Evolutionary conservation across 345 rosid species (phyloP).

Genomic region (Dipteronia dyeriana): DNA sequence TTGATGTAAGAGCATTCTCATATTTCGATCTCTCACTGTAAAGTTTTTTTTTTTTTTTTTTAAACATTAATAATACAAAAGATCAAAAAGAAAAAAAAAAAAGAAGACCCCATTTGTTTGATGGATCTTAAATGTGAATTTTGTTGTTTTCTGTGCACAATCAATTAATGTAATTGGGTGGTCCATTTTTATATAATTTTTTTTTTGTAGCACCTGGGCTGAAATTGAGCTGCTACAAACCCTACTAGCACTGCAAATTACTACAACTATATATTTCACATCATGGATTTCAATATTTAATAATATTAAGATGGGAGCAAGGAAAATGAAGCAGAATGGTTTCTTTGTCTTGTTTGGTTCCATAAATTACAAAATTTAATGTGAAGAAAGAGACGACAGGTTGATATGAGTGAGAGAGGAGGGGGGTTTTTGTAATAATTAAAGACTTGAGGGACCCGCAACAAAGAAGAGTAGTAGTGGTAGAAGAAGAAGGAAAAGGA

Average conservation of each 20-base stretch:
- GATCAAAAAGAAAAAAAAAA: background rate
- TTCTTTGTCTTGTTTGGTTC: conserved; percentile 41
- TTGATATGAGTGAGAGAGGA: background rate
- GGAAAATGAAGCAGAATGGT: conserved; percentile 24
- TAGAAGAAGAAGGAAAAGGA: too few relatives aligned
- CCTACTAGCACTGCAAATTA: background rate
- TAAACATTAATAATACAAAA: background rate
- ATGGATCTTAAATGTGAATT: conserved; percentile 4
- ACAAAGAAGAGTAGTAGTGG: background rate
- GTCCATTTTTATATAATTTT: conserved; percentile 6
- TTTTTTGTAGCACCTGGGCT: conserved; percentile 19
- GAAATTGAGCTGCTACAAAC: conserved; percentile 12
- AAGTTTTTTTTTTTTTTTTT: too few relatives aligned
- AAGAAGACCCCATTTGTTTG: conserved; percentile 5
- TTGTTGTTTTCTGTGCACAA: conserved; percentile 5
- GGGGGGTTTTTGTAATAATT: background rate
- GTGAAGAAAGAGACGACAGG: conserved; percentile 26
- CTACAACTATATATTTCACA: background rate
- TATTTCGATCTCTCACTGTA: background rate
- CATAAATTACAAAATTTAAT: conserved; percentile 31
- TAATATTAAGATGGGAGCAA: background rate
- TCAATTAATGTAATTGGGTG: conserved; percentile 16
- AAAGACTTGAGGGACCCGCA: background rate
- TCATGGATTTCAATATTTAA: background rate
- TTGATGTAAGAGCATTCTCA: conserved; percentile 20